Base-by-base conservation (phyloP, 257 asterid genomes). In the Solanum piurae region DNA sequence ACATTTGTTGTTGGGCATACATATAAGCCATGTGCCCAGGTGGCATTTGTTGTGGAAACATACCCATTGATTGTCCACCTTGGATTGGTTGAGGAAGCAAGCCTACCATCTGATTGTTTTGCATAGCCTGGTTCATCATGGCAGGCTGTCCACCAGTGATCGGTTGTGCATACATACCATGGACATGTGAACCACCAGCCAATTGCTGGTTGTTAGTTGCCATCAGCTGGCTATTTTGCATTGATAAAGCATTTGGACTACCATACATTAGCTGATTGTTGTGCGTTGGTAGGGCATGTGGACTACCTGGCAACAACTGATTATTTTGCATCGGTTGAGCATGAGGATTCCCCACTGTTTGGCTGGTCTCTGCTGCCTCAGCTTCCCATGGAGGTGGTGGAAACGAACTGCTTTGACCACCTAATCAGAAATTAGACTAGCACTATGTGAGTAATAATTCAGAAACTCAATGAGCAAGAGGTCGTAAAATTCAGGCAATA, bases 351-450 rank as follows among this genome's bases (percentile, higher is more conserved):
- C 44, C 88, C 29, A 90, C 62, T 27, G 91, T 89, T 83, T 89
- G 89, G 88, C 89, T 84, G 74, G 72, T 88, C 44, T 95, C 98
- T 20, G 90, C 40, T 29, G 91, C 68, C 88, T 94, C 95, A 49
- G 92, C 94, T 90, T 96, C 99, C 99, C 99, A 96, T 18, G 98
- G 98, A 33, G 99, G 99, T 38, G 98, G 98, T 75, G 99, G 99
- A 52, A 95, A 77, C 12, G 96, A 86, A 75, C 88, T 89, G 80
- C 91, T 89, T 87, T 92, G 92, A 86, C 88, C 91, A 42, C 96
- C 98, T 94, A 86, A 12, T 87, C 77, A 86, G 75, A 80, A 71
- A 87, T 74, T 88, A 6, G 6, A 44, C 58, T 4, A 49, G 83
- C 71, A 71, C 71, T 62, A 68, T 11, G 14, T 76, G 62, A 87